Evolutionary conservation across 2,329 filamentous ascomycete species (phyloP), one percentile per base, ranked within the genome.

Genomic region (Cordyceps sp.): DNA sequence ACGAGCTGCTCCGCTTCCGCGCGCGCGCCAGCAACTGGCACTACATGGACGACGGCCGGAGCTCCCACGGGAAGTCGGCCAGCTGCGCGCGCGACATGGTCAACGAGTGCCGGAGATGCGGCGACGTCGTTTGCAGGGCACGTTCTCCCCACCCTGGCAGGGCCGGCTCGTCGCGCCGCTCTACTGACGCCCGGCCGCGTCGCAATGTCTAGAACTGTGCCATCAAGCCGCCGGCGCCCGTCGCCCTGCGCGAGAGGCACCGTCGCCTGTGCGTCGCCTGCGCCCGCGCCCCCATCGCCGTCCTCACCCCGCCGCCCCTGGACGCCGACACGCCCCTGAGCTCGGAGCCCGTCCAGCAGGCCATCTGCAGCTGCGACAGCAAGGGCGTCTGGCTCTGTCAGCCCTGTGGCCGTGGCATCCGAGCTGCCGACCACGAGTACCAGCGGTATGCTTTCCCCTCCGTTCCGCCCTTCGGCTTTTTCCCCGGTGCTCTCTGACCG

Each of bases 191-290:
- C 13, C 23, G 6, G 19, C 23, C 6, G 7, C 7, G 7, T 23
- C n/a, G n/a, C n/a, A n/a, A n/a, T n/a, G n/a, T n/a, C n/a, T n/a
- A 93, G 84, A 96, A 96, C 44, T 96, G 88, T 54, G 77, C 78
- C 6, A 78, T 83, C 46, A 93, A 94, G 54, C 74, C 80, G 0
- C 84, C 83, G 1, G 71, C 78, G 3, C 62, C 66, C 2, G 60
- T 66, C 21, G 64, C 73, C 16, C 64, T 93, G 24, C 74, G 72
- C 26, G 71, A 78, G 38, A 75, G 88, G 25, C 78, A 92, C 49
- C 79, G 88, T 31, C 72, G 88, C 16, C 67, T 94, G 4, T 94
- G 88, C 50, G 64, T 65, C 7, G 66, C 73, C 9, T 94, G 88
- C 50, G 67, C 73, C 20, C 75, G 73, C 38, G 76, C 75, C 2